Conservation (phyloP, 306 rosid species). For the Vigna angularis region DNA sequence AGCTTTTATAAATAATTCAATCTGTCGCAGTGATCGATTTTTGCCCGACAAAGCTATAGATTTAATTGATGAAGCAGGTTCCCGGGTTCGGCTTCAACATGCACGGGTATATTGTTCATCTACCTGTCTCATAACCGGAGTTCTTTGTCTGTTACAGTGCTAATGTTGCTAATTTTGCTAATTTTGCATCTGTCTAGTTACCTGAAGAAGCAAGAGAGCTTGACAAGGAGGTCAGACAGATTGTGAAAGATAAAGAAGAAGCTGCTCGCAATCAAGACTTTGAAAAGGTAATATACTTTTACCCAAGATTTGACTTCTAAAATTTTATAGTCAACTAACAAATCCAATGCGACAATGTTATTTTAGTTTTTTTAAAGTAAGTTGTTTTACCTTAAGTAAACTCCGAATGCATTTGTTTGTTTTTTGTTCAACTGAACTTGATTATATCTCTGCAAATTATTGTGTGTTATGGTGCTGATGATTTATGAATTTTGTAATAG, state of each 20-base stretch:
- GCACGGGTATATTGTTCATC: conserved; percentile 70
- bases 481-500: conserved; percentile 47
- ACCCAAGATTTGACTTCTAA: background rate
- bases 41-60: conserved; percentile 97
- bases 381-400: background rate
- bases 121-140: background rate
- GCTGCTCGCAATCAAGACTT: conserved; percentile 94
- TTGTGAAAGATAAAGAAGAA: conserved; percentile 90
- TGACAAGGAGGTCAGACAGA: conserved; percentile 89
- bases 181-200: conserved; percentile 56
- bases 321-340: background rate
- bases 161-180: conserved; percentile 38
- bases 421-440: too few species aligned
- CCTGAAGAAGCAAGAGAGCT: conserved; percentile 93
- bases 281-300: conserved; percentile 69
- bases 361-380: background rate
- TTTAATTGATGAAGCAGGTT: conserved; percentile 97
- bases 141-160: conserved; percentile 18
- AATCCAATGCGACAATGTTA: background rate
- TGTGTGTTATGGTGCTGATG: conserved; percentile 15
- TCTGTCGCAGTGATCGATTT: conserved; percentile 79
- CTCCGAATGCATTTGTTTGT: too few species aligned
- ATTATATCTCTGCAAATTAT: background rate
- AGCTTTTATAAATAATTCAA: conserved; percentile 19
- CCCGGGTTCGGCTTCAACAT: conserved; percentile 91